phyloP scores from a whole-genome alignment of 441 rosid species.

The Populus hybrid region DNA sequence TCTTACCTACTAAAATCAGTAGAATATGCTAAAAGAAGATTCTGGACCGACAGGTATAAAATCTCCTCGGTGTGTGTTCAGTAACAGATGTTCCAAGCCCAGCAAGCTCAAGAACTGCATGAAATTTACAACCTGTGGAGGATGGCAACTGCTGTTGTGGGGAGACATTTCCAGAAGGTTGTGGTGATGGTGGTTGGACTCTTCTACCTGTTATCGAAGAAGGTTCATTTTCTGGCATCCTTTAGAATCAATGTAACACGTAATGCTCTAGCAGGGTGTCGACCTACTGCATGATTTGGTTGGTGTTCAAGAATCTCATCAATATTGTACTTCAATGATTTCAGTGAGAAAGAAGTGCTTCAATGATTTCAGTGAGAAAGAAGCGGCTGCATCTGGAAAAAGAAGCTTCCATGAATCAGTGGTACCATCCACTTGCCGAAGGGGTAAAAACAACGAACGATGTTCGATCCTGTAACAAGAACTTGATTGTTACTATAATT shows the following conservation, averaged over 20 bases:
- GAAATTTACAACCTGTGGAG: constrained; percentile 69
- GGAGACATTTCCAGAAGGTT: constrained; percentile 44
- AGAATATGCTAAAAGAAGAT: constrained; percentile 81
- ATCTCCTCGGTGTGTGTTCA: constrained; percentile 99
- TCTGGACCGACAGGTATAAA: constrained; percentile 82
- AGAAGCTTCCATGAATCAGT: constrained; percentile 89
- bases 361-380: constrained; percentile 65
- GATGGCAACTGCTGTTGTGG: constrained; percentile 44
- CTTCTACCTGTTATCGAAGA: constrained; percentile 36
- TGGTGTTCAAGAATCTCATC: constrained; percentile 84
- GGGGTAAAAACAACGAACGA: constrained; percentile 82
- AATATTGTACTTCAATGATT: constrained; percentile 63
- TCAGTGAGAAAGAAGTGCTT: constrained; percentile 67
- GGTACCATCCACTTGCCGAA: constrained; percentile 81
- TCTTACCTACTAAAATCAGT: constrained; percentile 83
- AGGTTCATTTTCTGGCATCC: constrained; percentile 91
- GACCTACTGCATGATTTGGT: constrained; percentile 52
- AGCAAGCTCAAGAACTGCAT: constrained; percentile 79
- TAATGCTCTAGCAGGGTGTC: constrained; percentile 61
- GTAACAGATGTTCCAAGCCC: constrained; percentile 94
- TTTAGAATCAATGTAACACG: constrained; percentile 66
- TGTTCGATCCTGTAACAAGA: constrained; percentile 79
- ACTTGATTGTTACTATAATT: constrained; percentile 8
- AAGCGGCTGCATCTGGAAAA: constrained; percentile 83
- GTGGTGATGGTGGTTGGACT: constrained; percentile 42